phyloP scores from a whole-genome alignment of 2,329 filamentous ascomycete genomes.

The Diaporthe sp. region DNA sequence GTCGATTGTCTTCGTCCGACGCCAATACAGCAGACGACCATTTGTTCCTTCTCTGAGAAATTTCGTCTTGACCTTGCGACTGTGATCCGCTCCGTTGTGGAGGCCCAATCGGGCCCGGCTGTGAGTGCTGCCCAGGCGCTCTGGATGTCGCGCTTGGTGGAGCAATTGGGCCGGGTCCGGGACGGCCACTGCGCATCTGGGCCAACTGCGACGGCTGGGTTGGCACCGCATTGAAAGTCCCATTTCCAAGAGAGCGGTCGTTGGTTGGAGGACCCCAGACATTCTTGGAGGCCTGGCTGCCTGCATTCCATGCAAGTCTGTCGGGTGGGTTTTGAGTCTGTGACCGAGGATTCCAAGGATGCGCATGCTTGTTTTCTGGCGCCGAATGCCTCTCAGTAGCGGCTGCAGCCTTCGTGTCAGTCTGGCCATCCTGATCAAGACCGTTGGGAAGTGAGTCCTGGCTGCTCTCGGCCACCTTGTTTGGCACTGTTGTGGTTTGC shows the following conservation, averaged over 20 bases:
- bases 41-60: slow-evolving; percentile 27
- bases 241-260: slow-evolving; percentile 79
- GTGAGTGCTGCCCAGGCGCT: slow-evolving; percentile 37
- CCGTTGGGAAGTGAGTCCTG: slow-evolving; percentile 36
- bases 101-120: slow-evolving; percentile 43
- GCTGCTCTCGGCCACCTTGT: slow-evolving; percentile 33
- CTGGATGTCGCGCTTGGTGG: slow-evolving; percentile 42
- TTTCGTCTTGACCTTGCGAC: slow-evolving; percentile 22
- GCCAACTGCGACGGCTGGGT: slow-evolving; percentile 48
- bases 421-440: slow-evolving; percentile 32
- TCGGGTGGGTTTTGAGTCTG: slow-evolving; percentile 53
- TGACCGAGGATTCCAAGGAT: slow-evolving; percentile 51
- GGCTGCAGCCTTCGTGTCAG: slow-evolving; percentile 21
- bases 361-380: slow-evolving; percentile 44
- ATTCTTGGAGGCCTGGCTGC: slow-evolving; percentile 62
- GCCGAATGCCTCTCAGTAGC: slow-evolving; percentile 37
- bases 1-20: slow-evolving; percentile 57
- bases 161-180: slow-evolving; percentile 57
- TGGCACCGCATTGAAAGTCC: slow-evolving; percentile 74
- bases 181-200: slow-evolving; percentile 42
- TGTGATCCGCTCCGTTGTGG: slow-evolving; percentile 37
- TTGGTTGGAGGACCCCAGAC: slow-evolving; percentile 82
- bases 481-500: slow-evolving; percentile 37
- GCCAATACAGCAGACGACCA: slow-evolving; percentile 41
- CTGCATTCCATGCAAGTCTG: slow-evolving; percentile 61